Evolutionary conservation across 2,329 filamentous ascomycete species (phyloP).

Genomic region (Ascochyta koolunga): DNA sequence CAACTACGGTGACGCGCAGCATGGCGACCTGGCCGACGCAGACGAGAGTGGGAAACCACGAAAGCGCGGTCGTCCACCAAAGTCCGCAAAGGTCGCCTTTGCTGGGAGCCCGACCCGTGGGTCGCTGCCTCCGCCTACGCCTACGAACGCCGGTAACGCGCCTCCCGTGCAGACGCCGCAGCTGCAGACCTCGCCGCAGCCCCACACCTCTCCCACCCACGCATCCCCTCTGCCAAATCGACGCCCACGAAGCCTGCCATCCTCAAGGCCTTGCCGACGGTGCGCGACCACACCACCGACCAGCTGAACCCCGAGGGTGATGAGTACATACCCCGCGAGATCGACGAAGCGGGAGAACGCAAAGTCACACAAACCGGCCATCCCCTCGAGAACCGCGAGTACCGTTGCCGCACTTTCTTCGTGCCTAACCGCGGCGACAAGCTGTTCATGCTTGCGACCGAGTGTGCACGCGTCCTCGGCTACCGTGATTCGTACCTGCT

Average conservation of each 20-base stretch:
- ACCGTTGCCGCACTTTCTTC: conserved; percentile 90
- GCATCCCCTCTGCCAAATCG: conserved; percentile 71
- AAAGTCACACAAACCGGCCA: conserved; percentile 88
- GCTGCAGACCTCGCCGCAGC: conserved; percentile 57
- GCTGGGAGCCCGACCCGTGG: conserved; percentile 63
- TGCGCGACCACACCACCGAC: conserved; percentile 95
- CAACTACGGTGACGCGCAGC: conserved; percentile 40
- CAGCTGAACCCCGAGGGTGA: conserved; percentile 88
- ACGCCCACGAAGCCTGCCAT: conserved; percentile 79
- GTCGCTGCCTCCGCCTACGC: conserved; percentile 54
- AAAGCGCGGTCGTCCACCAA: conserved; percentile 64
- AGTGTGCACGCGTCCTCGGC: conserved; percentile 90
- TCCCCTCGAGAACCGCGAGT: conserved; percentile 81
- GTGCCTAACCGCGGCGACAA: conserved; percentile 91
- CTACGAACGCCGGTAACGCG: conserved; percentile 58
- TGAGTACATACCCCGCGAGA: conserved; percentile 93
- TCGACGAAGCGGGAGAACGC: conserved; percentile 90
- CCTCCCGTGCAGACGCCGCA: conserved; percentile 60
- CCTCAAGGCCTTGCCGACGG: conserved; percentile 92
- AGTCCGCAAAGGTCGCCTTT: conserved; percentile 57
- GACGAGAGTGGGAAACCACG: conserved; percentile 44
- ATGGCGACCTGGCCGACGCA: conserved; percentile 32
- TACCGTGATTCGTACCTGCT: conserved; percentile 98
- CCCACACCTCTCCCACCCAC: conserved; percentile 62
- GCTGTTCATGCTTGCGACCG: conserved; percentile 97